Base-by-base conservation (phyloP, 2,329 filamentous ascomycete genomes). In the Chrysosporium keratinophilum region DNA sequence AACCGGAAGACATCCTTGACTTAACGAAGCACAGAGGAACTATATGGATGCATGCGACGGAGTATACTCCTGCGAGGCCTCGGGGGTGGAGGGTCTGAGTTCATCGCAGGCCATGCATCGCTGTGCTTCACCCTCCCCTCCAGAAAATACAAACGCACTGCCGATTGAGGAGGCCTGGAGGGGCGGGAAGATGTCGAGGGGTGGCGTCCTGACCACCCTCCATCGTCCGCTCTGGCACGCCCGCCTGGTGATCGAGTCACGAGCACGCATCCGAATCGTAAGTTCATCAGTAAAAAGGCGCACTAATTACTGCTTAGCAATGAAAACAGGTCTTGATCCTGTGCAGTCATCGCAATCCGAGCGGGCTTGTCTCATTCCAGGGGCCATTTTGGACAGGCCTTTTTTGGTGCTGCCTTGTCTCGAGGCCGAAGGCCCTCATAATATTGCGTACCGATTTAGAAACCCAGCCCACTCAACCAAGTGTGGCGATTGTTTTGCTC, bases 211-310 rank as follows among this genome's bases (percentile, higher is more conserved):
- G 40, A 37, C 49, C 49, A 51, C 49, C 49, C 49, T 44, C 49
- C 49, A 43, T 35, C 28, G 28, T 17, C 31, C 39, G 43, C 28
- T 34, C 47, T 50, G 12, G 23, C 17, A 10, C 19, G 48, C 28
- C n/a, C n/a, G n/a, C n/a, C n/a, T 51, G 49, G 40, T 51, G 49
- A 51, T 51, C 40, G 17, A 51, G 28, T 51, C 49, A 51, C 40
- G 19, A 10, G 48, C 20, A 37, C 23, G 19, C 33, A 28, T 28
- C 23, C 23, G 19, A n/a, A 28, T 28, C 23, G 23, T 28, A 7
- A 28, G 23, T 28, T 28, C 3, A 28, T 28, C 23, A 28, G 23
- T 28, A 15, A 5, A 33, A 33, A 23, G 19, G n/a, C 20, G 20
- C 23, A 37, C 35, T n/a, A 37, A 2, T 37, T 37, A 12, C n/a